Percentiles rank a stretch among this genome's conserved stretches.
These are phyloP conservation scores for Plasmodium yoelii DNA, from an alignment of 169 alveolate genomes.

Conservation along the genomic window DNA sequence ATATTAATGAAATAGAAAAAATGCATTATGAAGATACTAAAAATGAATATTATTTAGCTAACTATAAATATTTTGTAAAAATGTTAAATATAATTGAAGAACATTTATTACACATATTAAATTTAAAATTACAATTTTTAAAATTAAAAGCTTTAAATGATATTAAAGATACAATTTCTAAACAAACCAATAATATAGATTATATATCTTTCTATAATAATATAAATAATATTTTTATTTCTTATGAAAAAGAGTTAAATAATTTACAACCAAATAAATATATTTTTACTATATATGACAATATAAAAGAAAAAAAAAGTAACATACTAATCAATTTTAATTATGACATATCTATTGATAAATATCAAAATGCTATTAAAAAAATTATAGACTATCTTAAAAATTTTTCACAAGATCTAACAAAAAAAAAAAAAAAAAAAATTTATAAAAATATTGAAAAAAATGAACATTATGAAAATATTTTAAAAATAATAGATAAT, in stretches of 20 bases:
- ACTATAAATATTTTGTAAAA: conserved; percentile 35
- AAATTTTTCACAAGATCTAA: conserved; percentile 57
- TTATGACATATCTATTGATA: conserved; percentile 28
- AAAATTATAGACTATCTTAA: conserved; percentile 77
- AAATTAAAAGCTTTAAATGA: conserved; percentile 45
- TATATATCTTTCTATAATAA: conserved; percentile 21
- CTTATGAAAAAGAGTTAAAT: conserved; percentile 28
- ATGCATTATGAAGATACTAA: conserved; percentile 19
- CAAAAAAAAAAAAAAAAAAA: conserved; percentile 49
- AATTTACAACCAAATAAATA: conserved; percentile 13
- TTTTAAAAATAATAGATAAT: conserved; percentile 76
- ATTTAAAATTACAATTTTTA: conserved; percentile 27
- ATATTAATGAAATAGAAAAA: conserved; percentile 15
- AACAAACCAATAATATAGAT: not conserved
- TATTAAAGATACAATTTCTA: conserved; percentile 21
- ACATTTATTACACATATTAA: conserved; percentile 20
- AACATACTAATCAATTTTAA: not conserved
- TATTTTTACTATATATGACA: conserved; percentile 26
- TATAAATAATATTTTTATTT: conserved; percentile 15
- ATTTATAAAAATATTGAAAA: conserved; percentile 40
- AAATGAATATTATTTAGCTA: conserved; percentile 23
- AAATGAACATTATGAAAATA: conserved; percentile 66
- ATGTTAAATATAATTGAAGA: conserved; percentile 35
- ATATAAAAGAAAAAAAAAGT: conserved; percentile 3
- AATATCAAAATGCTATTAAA: conserved; percentile 53